Conservation (phyloP, 2,329 filamentous ascomycete genomes). For the Tolypocladium pustulatum region DNA sequence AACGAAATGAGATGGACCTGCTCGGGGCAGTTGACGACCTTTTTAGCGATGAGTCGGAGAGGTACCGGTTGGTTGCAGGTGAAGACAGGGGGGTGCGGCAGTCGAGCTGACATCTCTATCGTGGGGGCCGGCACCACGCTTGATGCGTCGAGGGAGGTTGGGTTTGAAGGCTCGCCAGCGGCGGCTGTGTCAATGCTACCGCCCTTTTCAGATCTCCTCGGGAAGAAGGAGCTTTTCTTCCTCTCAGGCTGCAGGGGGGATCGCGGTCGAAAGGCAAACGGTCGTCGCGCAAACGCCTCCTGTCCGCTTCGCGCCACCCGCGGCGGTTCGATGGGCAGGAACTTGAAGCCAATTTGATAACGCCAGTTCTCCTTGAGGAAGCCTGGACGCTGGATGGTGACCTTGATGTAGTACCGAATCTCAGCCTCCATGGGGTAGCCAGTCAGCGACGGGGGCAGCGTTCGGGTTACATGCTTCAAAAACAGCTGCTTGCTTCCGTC, state of each 20-base stretch:
- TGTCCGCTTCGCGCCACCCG: conserved; percentile 55
- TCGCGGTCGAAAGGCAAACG: conserved; percentile 44
- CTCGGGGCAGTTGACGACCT: conserved; percentile 57
- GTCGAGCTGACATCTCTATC: conserved; percentile 64
- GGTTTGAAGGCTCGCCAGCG: conserved; percentile 1
- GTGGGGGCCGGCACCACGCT: conserved; percentile 39
- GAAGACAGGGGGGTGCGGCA: conserved; percentile 79
- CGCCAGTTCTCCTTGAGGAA: conserved; percentile 87
- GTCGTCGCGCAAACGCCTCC: conserved; percentile 75
- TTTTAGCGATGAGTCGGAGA: conserved; percentile 68
- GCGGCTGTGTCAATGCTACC: conserved; percentile 10
- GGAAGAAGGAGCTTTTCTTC: conserved; percentile 53
- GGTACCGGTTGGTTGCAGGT: conserved; percentile 84
- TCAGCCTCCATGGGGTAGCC: conserved; percentile 81
- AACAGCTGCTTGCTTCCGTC: conserved; percentile 52
- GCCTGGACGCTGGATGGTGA: conserved; percentile 81
- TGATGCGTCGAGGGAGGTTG: conserved; percentile 17
- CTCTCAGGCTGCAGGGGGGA: conserved; percentile 22
- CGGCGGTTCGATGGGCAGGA: conserved; percentile 87
- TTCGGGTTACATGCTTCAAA: conserved; percentile 67
- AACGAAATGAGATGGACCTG: conserved; percentile 67
- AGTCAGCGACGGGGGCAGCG: conserved; percentile 79
- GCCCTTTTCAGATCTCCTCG: conserved; percentile 20
- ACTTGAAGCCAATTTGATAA: conserved; percentile 59
- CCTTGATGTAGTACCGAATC: conserved; percentile 90